These are phyloP conservation scores for Annulohypoxylon moriforme DNA, from an alignment of 495 filamentous ascomycete genomes.

Conservation along the genomic window DNA sequence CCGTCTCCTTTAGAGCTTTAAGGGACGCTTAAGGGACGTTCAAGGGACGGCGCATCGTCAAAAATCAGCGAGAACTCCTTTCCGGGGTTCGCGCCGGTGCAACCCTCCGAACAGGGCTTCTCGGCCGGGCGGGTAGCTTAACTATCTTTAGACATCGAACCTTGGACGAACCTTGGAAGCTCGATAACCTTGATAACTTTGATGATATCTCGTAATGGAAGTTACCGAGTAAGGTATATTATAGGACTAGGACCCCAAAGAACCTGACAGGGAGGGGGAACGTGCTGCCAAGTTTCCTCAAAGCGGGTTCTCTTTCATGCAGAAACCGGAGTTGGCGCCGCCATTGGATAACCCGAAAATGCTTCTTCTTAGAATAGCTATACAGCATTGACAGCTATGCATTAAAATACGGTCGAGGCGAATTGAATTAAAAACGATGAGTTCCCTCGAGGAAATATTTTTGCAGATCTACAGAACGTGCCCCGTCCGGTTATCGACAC, in stretches of 20 bases:
- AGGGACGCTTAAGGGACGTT: background rate
- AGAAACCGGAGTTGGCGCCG: conserved; percentile 15
- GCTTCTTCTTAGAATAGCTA: conserved; percentile 15
- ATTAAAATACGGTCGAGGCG: conserved; percentile 1
- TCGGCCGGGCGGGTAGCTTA: conserved; percentile 27
- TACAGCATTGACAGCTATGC: conserved; percentile 2
- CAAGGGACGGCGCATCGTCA: conserved; percentile 21
- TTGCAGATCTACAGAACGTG: conserved; percentile 26
- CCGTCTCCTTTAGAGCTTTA: conserved; percentile 29
- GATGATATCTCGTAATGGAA: conserved; percentile 28
- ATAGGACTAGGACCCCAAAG: conserved; percentile 4
- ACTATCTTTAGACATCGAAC: conserved; percentile 35
- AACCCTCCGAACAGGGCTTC: conserved; percentile 31
- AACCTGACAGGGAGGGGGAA: background rate
- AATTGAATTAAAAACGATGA: conserved; percentile 10
- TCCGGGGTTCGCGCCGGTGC: conserved; percentile 28
- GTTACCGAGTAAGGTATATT: conserved; percentile 4
- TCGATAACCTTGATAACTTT: conserved; percentile 10
- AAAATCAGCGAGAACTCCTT: conserved; percentile 27
- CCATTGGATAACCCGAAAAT: background rate
- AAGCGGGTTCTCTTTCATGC: conserved; percentile 4
- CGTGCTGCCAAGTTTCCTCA: background rate
- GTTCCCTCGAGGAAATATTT: conserved; percentile 21
- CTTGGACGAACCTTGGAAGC: conserved; percentile 2
- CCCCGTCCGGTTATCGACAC: conserved; percentile 32